Percentiles rank a stretch among this genome's conserved stretches.
phyloP scores from a whole-genome alignment of 805 yeast species.

The Wickerhamiella azymoides region DNA sequence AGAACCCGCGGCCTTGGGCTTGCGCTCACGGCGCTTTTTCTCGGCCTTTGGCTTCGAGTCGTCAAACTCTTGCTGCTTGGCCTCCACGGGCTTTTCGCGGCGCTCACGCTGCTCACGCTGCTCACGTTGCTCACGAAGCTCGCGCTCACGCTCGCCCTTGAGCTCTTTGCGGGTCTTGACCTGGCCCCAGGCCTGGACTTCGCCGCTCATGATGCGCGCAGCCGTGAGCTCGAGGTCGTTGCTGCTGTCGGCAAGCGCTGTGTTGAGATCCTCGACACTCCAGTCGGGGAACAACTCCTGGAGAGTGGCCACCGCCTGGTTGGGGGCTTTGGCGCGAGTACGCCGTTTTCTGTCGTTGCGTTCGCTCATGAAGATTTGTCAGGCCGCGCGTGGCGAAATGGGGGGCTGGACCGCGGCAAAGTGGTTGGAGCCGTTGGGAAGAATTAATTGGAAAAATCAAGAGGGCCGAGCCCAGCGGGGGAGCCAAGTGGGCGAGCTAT shows the following conservation, averaged over 20 bases:
- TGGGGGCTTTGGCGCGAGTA: slow-evolving; percentile 13
- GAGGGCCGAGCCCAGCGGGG: too few species aligned
- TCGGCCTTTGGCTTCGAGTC: slow-evolving; percentile 4
- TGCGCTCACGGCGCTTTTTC: slow-evolving; percentile 7
- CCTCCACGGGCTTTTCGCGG: not conserved
- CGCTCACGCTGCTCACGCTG: not conserved
- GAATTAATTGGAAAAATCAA: too few species aligned
- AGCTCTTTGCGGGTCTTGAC: slow-evolving; percentile 32
- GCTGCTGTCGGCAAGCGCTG: slow-evolving; percentile 57
- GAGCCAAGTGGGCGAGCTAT: too few species aligned
- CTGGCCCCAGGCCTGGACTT: slow-evolving; percentile 87
- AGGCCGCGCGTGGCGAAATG: slow-evolving; percentile 10
- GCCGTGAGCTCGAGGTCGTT: slow-evolving; percentile 67
- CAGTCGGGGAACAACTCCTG: slow-evolving; percentile 89
- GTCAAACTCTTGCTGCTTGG: not conserved
- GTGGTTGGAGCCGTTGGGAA: too few species aligned
- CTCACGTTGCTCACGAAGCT: slow-evolving; percentile 19
- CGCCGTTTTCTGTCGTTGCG: slow-evolving; percentile 10
- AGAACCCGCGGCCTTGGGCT: slow-evolving; percentile 8
- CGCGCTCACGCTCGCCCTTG: slow-evolving; percentile 46
- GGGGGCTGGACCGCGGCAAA: too few species aligned
- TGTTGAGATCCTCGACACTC: slow-evolving; percentile 70
- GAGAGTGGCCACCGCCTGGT: slow-evolving; percentile 37
- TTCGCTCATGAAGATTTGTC: slow-evolving; percentile 8
- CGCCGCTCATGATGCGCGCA: slow-evolving; percentile 80